Percentiles rank a stretch among this genome's conserved stretches.
phyloP scores from a whole-genome alignment of 495 filamentous ascomycete species.

The Neurospora sp. region DNA sequence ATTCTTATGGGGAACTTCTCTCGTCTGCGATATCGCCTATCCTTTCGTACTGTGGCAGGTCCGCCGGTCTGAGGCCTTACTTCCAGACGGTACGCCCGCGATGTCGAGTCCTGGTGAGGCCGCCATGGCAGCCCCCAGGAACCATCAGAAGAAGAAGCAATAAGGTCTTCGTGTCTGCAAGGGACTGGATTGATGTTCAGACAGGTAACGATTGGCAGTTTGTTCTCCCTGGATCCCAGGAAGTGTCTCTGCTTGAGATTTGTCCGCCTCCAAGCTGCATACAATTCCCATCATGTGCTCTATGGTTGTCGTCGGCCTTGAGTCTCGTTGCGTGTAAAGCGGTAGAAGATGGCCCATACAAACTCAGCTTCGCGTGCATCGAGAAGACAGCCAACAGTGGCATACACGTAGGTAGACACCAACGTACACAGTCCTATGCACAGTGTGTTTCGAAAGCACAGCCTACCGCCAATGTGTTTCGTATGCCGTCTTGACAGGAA shows the following conservation, averaged over 20 bases:
- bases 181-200: neutral
- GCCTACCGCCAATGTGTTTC: neutral
- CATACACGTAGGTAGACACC: neutral
- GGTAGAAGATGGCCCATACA: neutral
- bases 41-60: slow-evolving; percentile 25
- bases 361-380: neutral
- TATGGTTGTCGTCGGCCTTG: neutral
- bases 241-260: neutral
- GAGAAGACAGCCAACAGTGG: neutral
- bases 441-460: neutral
- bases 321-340: neutral
- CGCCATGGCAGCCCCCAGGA: neutral
- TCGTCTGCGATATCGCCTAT: slow-evolving; percentile 29
- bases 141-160: neutral
- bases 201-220: neutral
- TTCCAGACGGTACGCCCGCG: slow-evolving; percentile 21
- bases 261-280: neutral
- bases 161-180: neutral
- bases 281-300: neutral
- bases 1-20: slow-evolving; percentile 22
- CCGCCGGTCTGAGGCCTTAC: slow-evolving; percentile 21
- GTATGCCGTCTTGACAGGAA: neutral
- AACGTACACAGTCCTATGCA: neutral
- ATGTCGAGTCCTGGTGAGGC: neutral
- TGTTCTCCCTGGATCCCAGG: neutral